These are phyloP conservation scores for Brassica balearica DNA, from an alignment of 441 rosid species.

Conservation along the genomic window DNA sequence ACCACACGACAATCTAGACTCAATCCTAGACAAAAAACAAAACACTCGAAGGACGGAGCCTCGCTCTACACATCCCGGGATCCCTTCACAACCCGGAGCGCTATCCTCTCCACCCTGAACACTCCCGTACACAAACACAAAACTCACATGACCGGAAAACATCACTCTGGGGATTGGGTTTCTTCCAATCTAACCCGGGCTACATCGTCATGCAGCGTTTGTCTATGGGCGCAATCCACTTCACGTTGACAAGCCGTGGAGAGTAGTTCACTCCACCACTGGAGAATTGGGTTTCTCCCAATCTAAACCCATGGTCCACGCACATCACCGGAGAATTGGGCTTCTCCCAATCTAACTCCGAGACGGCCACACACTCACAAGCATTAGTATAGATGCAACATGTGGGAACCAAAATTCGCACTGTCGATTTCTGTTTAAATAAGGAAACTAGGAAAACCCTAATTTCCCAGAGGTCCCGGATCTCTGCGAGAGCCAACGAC, in stretches of 20 bases:
- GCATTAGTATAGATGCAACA: background rate
- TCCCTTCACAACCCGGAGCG: background rate
- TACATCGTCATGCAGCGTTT: background rate
- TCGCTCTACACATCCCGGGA: background rate
- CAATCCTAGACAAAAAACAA: background rate
- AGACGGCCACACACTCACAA: too few species aligned
- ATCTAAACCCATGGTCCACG: background rate
- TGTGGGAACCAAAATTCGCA: too few species aligned
- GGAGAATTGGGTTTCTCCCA: background rate
- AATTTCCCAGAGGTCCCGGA: too few species aligned
- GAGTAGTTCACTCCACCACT: background rate
- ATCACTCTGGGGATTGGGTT: background rate
- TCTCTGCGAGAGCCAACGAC: too few species aligned
- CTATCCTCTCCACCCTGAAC: background rate
- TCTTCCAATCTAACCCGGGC: background rate
- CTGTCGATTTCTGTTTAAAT: too few species aligned
- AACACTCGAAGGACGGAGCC: background rate
- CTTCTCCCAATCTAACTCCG: background rate
- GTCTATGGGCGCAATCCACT: background rate
- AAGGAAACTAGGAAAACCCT: too few species aligned
- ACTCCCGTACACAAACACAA: background rate
- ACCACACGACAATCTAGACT: background rate
- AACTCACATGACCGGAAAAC: background rate
- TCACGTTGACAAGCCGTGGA: background rate
- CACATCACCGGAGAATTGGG: background rate